These are phyloP conservation scores for Ganoderma sinense DNA, from an alignment of 1,284 basidiomycete genomes.

Conservation along the genomic window DNA sequence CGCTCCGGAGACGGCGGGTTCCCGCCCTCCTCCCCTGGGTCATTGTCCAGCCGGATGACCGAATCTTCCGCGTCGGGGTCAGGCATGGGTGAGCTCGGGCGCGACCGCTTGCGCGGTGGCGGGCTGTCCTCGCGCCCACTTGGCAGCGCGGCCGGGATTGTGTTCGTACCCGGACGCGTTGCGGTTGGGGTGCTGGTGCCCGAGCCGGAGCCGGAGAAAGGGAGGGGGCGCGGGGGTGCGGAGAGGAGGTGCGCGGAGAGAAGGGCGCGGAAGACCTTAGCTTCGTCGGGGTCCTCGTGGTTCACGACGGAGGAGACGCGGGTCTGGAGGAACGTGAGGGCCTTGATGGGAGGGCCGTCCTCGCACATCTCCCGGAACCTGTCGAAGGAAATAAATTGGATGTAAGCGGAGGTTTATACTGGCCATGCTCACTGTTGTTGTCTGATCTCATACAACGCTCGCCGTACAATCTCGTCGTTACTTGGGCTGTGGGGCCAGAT, in stretches of 20 bases:
- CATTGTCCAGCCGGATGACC: conserved; percentile 45
- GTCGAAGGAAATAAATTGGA: background rate
- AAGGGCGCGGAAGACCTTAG: conserved; percentile 68
- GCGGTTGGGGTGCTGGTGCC: background rate
- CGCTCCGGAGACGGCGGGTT: conserved; percentile 43
- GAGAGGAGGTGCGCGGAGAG: conserved; percentile 72
- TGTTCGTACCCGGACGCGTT: background rate
- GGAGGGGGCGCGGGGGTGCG: conserved; percentile 26
- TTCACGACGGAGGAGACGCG: conserved; percentile 76
- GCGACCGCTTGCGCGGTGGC: conserved; percentile 27
- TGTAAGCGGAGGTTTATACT: background rate
- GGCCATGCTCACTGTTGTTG: conserved; percentile 66
- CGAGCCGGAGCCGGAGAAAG: background rate
- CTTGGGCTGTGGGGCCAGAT: conserved; percentile 51
- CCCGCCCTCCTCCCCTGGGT: conserved; percentile 43
- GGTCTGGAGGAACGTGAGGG: conserved; percentile 74
- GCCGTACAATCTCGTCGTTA: conserved; percentile 65
- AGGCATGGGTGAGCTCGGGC: conserved; percentile 19
- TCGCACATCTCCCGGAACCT: conserved; percentile 85
- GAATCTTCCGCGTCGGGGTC: conserved; percentile 8
- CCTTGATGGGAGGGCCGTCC: conserved; percentile 66
- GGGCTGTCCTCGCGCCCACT: conserved; percentile 24
- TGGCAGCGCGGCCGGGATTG: background rate
- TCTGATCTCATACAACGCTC: conserved; percentile 66
- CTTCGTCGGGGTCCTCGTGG: conserved; percentile 67